Base-by-base conservation (phyloP, 139 green algal species). In the Trebouxia sp. region DNA sequence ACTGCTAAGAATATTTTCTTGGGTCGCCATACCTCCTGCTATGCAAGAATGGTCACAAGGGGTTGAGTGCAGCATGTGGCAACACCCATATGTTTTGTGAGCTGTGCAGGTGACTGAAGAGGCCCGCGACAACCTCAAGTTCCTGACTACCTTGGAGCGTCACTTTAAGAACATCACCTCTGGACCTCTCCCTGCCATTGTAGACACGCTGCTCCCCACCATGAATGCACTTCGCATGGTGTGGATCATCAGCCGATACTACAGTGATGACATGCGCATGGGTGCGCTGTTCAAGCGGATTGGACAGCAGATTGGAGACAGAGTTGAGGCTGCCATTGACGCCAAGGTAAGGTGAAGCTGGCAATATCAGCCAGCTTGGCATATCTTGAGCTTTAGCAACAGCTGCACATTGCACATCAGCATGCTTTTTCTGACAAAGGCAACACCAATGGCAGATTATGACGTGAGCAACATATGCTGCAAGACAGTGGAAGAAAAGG, bases 181-280 rank as follows among this genome's bases (percentile, higher is more conserved):
- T 39, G 91, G 91, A 0, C 85, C 88, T 4, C 81, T 96, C 58
- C 48, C 43, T 35, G 84, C 78, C 30, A 92, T 98, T 43, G 55
- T 91, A 26, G 93, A 97, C 79, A 92, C 91, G 6, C 87, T 98
- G 67, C 87, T 85, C 9, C 92, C 93, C 0, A 93, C 97, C 90
- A 94, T 98, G 86, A 95, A 94, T 53, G 93, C 94, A 22, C 87
- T 98, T 75, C 89, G 95, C 69, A 96, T 97, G 93, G 94, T 94
- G 35, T 98, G 95, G 95, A 94, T 98, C 51, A 96, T 98, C 83
- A 94, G 86, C 22, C 80, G 91, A 14, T 90, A 98, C 85, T 92
- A 90, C 83, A 84, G 67, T 9, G 93, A 98, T 70, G 95, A 98
- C 81, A 82, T 91, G 74, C 91, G 87, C 82, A 98, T 98, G 95